Evolutionary conservation across 305 asterid species (phyloP).

Genomic region (Solanum chacoense): DNA sequence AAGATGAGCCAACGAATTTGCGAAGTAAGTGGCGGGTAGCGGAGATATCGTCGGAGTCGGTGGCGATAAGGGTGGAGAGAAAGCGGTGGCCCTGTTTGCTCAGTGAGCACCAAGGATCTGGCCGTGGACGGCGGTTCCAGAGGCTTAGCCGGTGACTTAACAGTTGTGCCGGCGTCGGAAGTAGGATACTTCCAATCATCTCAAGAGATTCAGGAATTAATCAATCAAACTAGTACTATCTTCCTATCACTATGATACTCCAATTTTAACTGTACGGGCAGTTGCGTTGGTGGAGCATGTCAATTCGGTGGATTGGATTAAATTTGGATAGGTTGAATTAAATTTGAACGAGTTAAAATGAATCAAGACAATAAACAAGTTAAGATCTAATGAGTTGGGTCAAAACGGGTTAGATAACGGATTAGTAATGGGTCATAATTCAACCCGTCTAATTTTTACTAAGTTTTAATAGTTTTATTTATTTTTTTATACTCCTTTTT

Average conservation of each 20-base stretch:
- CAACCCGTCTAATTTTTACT: too few relatives aligned
- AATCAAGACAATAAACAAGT: too few relatives aligned
- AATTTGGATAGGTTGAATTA: too few relatives aligned
- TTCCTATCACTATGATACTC: not conserved
- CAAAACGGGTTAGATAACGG: too few relatives aligned
- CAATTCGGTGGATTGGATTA: not conserved
- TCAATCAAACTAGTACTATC: not conserved
- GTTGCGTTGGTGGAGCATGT: not conserved
- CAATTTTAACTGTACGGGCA: not conserved
- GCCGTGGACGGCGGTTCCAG: not conserved
- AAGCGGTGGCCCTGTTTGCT: conserved; percentile 74
- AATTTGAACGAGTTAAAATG: too few relatives aligned
- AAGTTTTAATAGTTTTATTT: too few relatives aligned
- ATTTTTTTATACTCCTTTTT: too few relatives aligned
- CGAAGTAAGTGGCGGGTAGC: conserved; percentile 37
- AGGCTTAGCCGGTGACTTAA: not conserved
- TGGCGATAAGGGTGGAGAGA: conserved; percentile 42
- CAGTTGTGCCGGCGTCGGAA: not conserved
- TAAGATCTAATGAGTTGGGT: too few relatives aligned
- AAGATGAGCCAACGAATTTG: conserved; percentile 61
- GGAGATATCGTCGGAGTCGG: conserved; percentile 19
- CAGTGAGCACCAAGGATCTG: conserved; percentile 18
- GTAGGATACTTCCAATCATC: not conserved
- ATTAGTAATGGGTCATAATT: not conserved
- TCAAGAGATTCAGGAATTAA: not conserved